Evolutionary conservation across 345 rosid genomes (phyloP), one percentile per base, ranked within the genome.

Genomic region (Anastatica hierochuntica): DNA sequence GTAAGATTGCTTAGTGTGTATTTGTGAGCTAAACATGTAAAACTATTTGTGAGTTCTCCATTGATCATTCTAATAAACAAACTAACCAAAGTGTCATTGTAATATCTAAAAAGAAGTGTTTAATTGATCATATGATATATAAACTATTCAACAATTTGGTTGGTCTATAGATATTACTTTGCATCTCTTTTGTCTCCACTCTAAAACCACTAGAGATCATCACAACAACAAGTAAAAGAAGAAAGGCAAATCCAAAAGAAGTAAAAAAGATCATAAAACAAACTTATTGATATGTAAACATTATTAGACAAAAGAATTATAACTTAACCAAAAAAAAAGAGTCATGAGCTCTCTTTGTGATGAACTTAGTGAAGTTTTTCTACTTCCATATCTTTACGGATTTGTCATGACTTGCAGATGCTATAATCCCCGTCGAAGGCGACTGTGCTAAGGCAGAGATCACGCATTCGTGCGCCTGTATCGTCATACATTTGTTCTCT

Each of bases 331-430:
- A n/a, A n/a, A 51, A 58, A 56, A 58, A 4, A 9, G 5, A 24
- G 27, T 7, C 6, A n/a, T n/a, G n/a, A n/a, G n/a, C 27, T 24
- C 27, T 24, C 17, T 42, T 34, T 9, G 20, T 15, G n/a, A n/a
- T n/a, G n/a, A n/a, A n/a, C n/a, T n/a, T n/a, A n/a, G n/a, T n/a
- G n/a, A 33, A 49, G 47, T 73, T 26, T 29, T 20, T 38, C 55
- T 73, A 86, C 63, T 87, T 90, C 98, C 98, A 87, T 33, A 90
- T 82, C 82, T 81, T 87, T 21, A 90, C 92, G 1, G 90, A 80
- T 65, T 84, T 90, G 80, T 87, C 96, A 43, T 84, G 76, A 62
- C 98, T 90, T 7, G 96, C 79, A 7, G 98, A 82, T 12, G 89
- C 98, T 15, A 87, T 67, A 89, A 84, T 74, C 68, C 90, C 87